Conservation (phyloP, 225 moss, liverwort and hornwort genomes). For the Rhytidiadelphus loreus region DNA sequence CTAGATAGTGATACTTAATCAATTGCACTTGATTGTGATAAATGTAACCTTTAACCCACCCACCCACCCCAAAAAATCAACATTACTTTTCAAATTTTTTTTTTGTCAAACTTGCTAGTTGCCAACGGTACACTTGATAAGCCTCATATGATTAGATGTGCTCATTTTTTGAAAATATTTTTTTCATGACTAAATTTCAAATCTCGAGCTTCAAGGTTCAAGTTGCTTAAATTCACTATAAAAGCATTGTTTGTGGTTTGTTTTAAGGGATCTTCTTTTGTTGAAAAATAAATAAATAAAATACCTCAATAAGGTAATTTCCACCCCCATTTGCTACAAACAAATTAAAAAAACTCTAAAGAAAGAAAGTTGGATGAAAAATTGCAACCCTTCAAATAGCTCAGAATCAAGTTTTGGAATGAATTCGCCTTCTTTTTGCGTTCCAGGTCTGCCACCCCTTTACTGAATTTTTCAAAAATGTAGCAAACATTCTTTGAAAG, state of each 20-base stretch:
- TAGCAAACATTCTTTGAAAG: background rate
- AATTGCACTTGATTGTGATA: fast-evolving
- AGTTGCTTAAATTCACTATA: background rate
- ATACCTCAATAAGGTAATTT: background rate
- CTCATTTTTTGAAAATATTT: background rate
- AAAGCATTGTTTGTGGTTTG: fast-evolving
- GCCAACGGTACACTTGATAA: background rate
- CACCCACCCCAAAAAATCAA: background rate
- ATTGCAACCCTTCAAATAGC: background rate
- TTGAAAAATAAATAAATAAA: too few species aligned
- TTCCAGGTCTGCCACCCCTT: background rate
- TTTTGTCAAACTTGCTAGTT: background rate
- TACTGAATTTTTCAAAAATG: background rate
- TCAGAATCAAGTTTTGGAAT: background rate
- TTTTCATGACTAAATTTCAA: background rate
- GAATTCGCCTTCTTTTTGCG: background rate
- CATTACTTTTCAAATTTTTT: too few species aligned
- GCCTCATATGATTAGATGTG: background rate
- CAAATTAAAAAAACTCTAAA: background rate
- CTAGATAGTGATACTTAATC: too few species aligned
- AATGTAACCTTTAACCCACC: too few species aligned
- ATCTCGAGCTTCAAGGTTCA: fast-evolving
- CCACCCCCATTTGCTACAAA: fast-evolving
- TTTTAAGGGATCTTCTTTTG: background rate
- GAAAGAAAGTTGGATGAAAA: background rate